Conservation (phyloP, 768 basidiomycete genomes). For the Calocybe indica region DNA sequence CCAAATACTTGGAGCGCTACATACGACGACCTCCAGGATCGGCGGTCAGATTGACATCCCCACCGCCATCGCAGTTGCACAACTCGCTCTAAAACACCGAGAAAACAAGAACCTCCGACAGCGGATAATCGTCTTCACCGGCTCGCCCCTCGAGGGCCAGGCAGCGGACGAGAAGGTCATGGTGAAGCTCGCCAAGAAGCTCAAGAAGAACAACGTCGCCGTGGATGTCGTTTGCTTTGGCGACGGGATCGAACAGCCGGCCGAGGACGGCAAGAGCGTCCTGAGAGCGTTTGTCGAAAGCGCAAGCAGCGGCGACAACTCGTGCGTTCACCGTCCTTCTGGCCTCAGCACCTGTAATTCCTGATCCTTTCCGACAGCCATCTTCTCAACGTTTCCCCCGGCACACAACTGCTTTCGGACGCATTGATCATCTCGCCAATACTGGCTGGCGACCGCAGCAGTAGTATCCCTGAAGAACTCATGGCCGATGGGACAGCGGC, state of each 20-base stretch:
- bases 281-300: slow-evolving; percentile 81
- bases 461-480: slow-evolving; percentile 61
- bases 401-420: slow-evolving; percentile 79
- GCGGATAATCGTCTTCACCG: slow-evolving; percentile 91
- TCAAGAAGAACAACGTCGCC: slow-evolving; percentile 99
- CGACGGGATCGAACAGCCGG: slow-evolving; percentile 71
- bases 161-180: slow-evolving; percentile 74
- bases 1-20: slow-evolving; percentile 78
- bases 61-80: slow-evolving; percentile 90
- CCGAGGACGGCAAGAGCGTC: slow-evolving; percentile 56
- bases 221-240: slow-evolving; percentile 90
- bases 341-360: not conserved
- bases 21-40: slow-evolving; percentile 63
- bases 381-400: slow-evolving; percentile 72
- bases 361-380: slow-evolving; percentile 46
- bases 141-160: slow-evolving; percentile 72
- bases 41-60: slow-evolving; percentile 81
- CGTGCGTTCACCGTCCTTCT: slow-evolving; percentile 41
- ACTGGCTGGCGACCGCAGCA: slow-evolving; percentile 68
- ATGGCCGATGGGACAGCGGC: slow-evolving; percentile 34
- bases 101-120: slow-evolving; percentile 99
- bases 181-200: slow-evolving; percentile 88
- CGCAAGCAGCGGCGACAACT: slow-evolving; percentile 78
- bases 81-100: slow-evolving; percentile 93
- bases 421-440: slow-evolving; percentile 75